These are phyloP conservation scores for Geotrichum klebahnii DNA, from an alignment of 1,139 yeast species.

Conservation along the genomic window DNA sequence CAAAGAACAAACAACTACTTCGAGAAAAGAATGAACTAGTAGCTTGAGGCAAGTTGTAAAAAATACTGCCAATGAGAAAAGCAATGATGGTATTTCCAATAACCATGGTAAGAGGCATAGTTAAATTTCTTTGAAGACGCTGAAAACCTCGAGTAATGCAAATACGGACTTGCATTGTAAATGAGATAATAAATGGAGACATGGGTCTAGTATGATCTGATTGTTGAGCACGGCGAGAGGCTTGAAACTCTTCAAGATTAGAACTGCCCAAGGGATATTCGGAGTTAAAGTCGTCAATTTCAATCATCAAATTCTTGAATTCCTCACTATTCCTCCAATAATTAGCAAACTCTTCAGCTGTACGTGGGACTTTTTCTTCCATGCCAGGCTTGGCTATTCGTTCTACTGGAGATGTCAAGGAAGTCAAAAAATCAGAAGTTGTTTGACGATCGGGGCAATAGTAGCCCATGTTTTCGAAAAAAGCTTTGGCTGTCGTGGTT, in stretches of 20 bases:
- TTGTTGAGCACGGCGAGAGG: constrained; percentile 28
- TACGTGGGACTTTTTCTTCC: constrained; percentile 46
- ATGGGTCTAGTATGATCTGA: constrained; percentile 34
- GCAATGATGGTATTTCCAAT: constrained; percentile 50
- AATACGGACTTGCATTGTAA: constrained; percentile 36
- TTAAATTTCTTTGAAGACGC: constrained; percentile 51
- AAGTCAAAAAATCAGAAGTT: constrained; percentile 54
- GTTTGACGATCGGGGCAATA: constrained; percentile 56
- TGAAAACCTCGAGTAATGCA: constrained; percentile 49
- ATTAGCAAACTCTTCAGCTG: constrained; percentile 52
- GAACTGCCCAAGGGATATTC: constrained; percentile 45
- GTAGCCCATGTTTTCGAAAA: constrained; percentile 58
- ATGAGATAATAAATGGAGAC: constrained; percentile 40
- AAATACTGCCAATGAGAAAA: constrained; percentile 53
- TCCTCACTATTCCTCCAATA: constrained; percentile 53
- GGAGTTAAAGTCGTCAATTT: constrained; percentile 43
- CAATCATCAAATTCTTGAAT: constrained; percentile 40
- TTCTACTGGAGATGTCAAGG: constrained; percentile 54
- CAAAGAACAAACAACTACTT: constrained; percentile 46
- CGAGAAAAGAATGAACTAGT: constrained; percentile 53
- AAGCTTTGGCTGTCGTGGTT: constrained; percentile 46
- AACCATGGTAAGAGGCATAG: constrained; percentile 48
- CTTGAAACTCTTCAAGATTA: constrained; percentile 21
- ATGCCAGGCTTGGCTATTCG: constrained; percentile 42
- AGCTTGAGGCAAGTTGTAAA: constrained; percentile 46